phyloP scores from a whole-genome alignment of 371 early-diverging fungal genomes.

The Chytridium lagenaria region DNA sequence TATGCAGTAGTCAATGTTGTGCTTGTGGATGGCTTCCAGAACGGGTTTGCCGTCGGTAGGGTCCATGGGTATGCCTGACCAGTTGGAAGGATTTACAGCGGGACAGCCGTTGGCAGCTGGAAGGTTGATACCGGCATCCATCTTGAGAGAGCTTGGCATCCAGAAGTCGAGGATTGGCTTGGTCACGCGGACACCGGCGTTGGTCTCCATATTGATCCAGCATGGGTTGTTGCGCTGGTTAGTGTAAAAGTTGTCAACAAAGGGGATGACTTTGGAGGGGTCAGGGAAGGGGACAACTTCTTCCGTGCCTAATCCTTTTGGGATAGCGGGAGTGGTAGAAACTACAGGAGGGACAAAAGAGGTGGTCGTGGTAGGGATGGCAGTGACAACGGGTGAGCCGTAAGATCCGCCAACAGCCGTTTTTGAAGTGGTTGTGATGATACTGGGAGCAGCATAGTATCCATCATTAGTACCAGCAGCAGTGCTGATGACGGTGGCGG shows the following conservation, averaged over 20 bases:
- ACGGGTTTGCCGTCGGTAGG: slow-evolving; percentile 31
- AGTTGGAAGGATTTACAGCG: slow-evolving; percentile 22
- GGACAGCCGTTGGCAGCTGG: slow-evolving; percentile 25
- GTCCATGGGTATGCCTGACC: slow-evolving; percentile 37
- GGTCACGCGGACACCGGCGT: slow-evolving; percentile 32
- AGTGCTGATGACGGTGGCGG: not conserved
- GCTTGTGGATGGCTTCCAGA: slow-evolving; percentile 18
- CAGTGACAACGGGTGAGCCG: not conserved
- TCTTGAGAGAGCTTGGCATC: slow-evolving; percentile 24
- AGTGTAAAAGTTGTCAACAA: slow-evolving; percentile 30
- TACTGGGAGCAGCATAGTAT: not conserved
- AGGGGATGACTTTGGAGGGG: slow-evolving; percentile 10
- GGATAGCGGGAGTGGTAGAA: slow-evolving; percentile 11
- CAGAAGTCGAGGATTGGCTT: slow-evolving; percentile 26
- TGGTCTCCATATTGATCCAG: slow-evolving; percentile 30
- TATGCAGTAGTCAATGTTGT: slow-evolving; percentile 21
- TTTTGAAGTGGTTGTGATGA: not conserved
- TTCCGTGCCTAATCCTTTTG: slow-evolving; percentile 26
- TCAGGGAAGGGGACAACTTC: slow-evolving; percentile 20
- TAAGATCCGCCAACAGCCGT: not conserved
- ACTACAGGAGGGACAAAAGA: slow-evolving; percentile 1
- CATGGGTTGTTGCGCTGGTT: slow-evolving; percentile 31
- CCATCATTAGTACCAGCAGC: not conserved
- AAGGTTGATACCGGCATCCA: slow-evolving; percentile 35
- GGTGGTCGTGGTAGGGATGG: not conserved